Evolutionary conservation across 2,329 filamentous ascomycete species (phyloP).

Genomic region (Aureobasidium pullulans): DNA sequence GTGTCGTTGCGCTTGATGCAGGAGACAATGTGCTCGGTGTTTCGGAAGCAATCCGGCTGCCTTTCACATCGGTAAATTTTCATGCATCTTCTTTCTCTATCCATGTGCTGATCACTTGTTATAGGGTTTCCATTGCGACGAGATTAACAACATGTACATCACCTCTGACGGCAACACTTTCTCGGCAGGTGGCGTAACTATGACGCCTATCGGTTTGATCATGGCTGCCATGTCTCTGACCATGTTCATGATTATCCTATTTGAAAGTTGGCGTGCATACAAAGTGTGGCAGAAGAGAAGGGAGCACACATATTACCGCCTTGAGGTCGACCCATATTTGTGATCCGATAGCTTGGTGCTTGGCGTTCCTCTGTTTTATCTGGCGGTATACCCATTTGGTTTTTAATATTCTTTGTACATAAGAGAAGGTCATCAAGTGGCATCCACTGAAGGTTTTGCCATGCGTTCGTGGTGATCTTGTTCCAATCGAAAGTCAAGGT

Average conservation of each 20-base stretch:
- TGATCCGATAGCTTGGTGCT: neutral
- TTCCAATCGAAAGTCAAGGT: neutral
- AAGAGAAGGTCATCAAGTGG: neutral
- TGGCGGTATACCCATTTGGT: neutral
- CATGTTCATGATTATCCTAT: neutral
- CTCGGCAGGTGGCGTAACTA: neutral
- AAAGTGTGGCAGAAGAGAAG: constrained; percentile 4
- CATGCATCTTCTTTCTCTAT: neutral
- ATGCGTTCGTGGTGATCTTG: no score
- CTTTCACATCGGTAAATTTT: neutral
- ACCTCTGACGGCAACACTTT: neutral
- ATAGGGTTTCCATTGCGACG: neutral
- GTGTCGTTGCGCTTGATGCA: constrained; percentile 20
- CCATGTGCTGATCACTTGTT: neutral
- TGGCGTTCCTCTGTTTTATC: neutral
- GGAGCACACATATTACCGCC: constrained; percentile 2
- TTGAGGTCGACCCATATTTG: constrained; percentile 5
- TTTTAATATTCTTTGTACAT: neutral
- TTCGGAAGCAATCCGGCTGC: neutral
- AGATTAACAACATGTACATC: constrained; percentile 9
- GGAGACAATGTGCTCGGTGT: constrained; percentile 18
- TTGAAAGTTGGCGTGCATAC: constrained; percentile 2
- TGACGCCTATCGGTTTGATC: neutral
- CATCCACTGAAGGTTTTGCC: no score
- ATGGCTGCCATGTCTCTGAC: constrained; percentile 9